Conservation (phyloP, 768 basidiomycete genomes). For the Suillus subaureus region DNA sequence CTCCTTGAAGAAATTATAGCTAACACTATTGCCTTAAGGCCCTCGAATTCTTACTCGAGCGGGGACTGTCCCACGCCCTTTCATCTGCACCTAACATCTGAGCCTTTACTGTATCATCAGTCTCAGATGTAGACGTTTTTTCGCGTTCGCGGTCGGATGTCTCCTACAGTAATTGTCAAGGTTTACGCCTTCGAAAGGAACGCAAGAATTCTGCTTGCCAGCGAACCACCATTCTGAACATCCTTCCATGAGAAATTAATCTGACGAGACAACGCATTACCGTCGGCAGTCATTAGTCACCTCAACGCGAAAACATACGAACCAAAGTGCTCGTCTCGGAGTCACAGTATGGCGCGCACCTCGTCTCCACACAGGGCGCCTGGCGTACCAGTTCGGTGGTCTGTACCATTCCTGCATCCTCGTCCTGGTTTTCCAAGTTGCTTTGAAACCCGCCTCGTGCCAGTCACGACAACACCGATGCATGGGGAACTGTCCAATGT, state of each 20-base stretch:
- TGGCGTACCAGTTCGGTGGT: too few species aligned
- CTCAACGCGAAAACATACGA: background rate
- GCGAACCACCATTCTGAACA: background rate
- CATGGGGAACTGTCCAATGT: background rate
- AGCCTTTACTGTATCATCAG: conserved; percentile 4
- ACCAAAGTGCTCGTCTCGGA: conserved; percentile 23
- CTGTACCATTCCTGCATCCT: background rate
- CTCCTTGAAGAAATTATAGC: background rate
- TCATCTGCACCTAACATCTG: conserved; percentile 41
- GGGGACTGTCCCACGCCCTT: conserved; percentile 37
- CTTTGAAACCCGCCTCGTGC: background rate
- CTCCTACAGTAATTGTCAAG: conserved; percentile 13
- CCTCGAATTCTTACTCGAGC: conserved; percentile 2
- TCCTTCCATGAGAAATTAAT: too few species aligned
- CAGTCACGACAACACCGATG: too few species aligned
- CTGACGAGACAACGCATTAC: conserved; percentile 12
- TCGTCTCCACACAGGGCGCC: background rate
- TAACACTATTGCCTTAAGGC: background rate
- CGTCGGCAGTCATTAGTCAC: background rate
- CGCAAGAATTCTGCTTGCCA: background rate
- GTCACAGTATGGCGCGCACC: background rate
- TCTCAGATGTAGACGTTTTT: background rate
- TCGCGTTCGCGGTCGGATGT: conserved; percentile 17
- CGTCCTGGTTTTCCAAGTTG: background rate
- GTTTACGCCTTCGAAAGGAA: too few species aligned